Evolutionary conservation across 2,329 filamentous ascomycete species (phyloP), one percentile per base, ranked within the genome.

Genomic region (Chrysoporthe puriensis): DNA sequence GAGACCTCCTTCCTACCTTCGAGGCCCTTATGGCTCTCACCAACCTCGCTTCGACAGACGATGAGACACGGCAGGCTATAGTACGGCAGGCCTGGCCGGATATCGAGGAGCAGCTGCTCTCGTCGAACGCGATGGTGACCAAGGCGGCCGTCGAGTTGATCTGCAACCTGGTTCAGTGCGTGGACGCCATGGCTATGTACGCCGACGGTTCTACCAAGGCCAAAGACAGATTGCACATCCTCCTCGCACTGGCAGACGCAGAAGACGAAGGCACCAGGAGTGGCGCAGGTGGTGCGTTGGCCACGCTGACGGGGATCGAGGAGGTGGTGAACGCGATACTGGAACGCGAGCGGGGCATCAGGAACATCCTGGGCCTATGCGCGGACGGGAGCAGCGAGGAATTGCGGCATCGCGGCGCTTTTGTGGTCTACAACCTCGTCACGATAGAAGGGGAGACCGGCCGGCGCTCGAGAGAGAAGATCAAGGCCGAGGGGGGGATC

Each of bases 1-100:
- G 90, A 63, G 92, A 97, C 77, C 86, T 98, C 16, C 85, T 99
- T 0, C 94, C 96, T 0, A 90, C 91, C 0, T 99, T 98, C 73
- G 96, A 99, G 79, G 86, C 91, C 0, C 85, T 99, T 9, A 91
- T 98, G 77, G 95, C 96, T 0, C 86, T 99, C 46, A 98, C 96
- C 0, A 99, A 99, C 73, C 86, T 99, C 8, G 96, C 95, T 0
- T 96, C 93, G 0, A 87, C 90, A 14, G 90, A 94, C 64, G 86
- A 90, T 44, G 86, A 88, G 6, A 85, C 87, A 6, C 86, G 90
- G 57, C 83, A 86, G 46, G 83, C 85, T 18, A 94, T 97, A 62
- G 88, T 97, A 46, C 88, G 91, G 11, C 82, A 86, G 4, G 88
- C 90, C 0, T 97, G 93, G 87, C 77, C 88, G 0, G 87, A 88